Evolutionary conservation across 2,329 filamentous ascomycete species (phyloP).

Genomic region (Colletotrichum liaoningense): DNA sequence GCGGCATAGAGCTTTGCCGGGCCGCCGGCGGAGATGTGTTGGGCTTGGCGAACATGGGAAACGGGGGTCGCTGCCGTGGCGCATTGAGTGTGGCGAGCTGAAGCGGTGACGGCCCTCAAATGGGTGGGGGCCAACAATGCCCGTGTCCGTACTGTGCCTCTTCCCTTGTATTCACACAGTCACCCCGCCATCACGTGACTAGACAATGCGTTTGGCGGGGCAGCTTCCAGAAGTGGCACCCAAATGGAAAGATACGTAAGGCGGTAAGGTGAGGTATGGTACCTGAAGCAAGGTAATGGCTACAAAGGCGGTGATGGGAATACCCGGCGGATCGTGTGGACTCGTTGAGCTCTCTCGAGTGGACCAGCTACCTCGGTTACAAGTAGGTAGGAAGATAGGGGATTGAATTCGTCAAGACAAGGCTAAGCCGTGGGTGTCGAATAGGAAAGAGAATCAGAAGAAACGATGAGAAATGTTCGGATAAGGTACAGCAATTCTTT

Average conservation of each 20-base stretch:
- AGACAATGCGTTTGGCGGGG: constrained; percentile 9
- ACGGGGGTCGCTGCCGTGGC: background rate
- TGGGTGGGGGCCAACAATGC: background rate
- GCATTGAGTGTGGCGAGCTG: background rate
- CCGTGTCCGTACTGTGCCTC: constrained; percentile 8
- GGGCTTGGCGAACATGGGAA: background rate
- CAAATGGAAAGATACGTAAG: background rate
- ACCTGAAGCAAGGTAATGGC: constrained; percentile 8
- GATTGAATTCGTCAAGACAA: background rate
- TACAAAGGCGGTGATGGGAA: constrained; percentile 33
- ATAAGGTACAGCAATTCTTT: constrained; percentile 14
- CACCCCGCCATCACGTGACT: constrained; percentile 35
- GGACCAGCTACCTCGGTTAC: background rate
- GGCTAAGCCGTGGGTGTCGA: background rate
- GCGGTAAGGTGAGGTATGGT: constrained; percentile 6
- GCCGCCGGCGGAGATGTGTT: background rate
- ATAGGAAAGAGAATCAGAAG: background rate
- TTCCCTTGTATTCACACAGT: background rate
- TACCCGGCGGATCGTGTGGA: constrained; percentile 31
- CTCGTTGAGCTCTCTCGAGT: background rate
- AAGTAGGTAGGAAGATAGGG: background rate
- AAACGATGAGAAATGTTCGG: background rate
- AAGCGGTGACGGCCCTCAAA: background rate
- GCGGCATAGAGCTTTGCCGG: background rate
- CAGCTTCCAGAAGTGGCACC: constrained; percentile 13